phyloP scores from a whole-genome alignment of 495 filamentous ascomycete genomes.

The Podospora tetraspora region DNA sequence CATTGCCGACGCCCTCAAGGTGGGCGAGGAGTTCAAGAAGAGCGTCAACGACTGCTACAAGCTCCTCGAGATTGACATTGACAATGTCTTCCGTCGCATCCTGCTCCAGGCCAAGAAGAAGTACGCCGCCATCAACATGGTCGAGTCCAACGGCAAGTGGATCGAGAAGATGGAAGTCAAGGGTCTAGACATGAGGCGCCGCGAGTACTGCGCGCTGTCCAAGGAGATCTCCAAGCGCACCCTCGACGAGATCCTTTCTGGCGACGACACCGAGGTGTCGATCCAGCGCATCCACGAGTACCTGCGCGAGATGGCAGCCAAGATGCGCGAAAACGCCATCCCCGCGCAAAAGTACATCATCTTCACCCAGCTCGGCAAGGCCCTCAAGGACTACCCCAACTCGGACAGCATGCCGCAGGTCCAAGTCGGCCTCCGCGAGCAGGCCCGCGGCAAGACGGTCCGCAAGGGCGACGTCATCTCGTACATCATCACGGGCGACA shows the following conservation, averaged over 20 bases:
- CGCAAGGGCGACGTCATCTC: constrained; percentile 92
- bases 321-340: constrained; percentile 74
- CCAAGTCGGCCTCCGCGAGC: constrained; percentile 84
- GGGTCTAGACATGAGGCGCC: constrained; percentile 92
- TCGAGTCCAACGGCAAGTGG: constrained; percentile 82
- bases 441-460: constrained; percentile 79
- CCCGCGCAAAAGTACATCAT: constrained; percentile 87
- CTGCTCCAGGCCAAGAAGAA: constrained; percentile 98
- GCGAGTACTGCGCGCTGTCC: constrained; percentile 91
- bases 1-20: constrained; percentile 81
- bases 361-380: constrained; percentile 93
- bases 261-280: constrained; percentile 84
- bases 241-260: constrained; percentile 86
- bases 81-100: constrained; percentile 92
- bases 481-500: constrained; percentile 84
- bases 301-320: constrained; percentile 69
- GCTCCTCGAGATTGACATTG: constrained; percentile 93
- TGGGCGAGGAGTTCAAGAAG: constrained; percentile 65
- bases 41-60: constrained; percentile 83
- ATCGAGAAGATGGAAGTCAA: constrained; percentile 96
- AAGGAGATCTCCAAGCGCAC: constrained; percentile 85
- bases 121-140: constrained; percentile 93
- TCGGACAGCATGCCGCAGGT: constrained; percentile 93
- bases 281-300: constrained; percentile 90
- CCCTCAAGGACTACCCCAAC: constrained; percentile 88